Evolutionary conservation across 1,284 basidiomycete genomes (phyloP), one percentile per base, ranked within the genome.

Genomic region (Hypsizygus ulmarius): DNA sequence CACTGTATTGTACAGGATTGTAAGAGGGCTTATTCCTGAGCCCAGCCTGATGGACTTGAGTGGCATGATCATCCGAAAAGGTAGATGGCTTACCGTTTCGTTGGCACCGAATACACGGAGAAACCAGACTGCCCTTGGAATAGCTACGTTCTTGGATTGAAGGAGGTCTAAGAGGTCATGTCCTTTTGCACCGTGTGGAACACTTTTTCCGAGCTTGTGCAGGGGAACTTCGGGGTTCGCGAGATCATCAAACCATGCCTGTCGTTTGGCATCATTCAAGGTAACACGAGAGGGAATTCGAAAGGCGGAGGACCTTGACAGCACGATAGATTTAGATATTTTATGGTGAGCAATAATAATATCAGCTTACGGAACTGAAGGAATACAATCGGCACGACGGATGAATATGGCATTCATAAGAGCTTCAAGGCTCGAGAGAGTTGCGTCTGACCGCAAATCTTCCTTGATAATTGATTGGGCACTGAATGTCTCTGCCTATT

Each of bases 101-200:
- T 93, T 94, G 1, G 90, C 91, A n/a, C 96, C 97, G 45, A 96
- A 83, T 0, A 95, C 90, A 10, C 94, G 81, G 25, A 98, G 79
- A 64, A 97, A 94, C 97, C 97, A 99, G 2, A 97, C 78, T 0
- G 97, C 97, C 19, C 97, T 77, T 1, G 86, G 78, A 35, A 95
- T 81, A 1, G 90, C 86, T 27, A 99, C 92, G 39, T 86, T 80
- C 33, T 91, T 82, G 0, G 76, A 73, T 58, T 93, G 88, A 45
- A 99, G 76, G 54, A 95, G 77, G 53, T 97, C 94, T 43, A 99
- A 75, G 18, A 97, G 75, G 58, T 96, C 93, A 55, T 92, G 84
- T 2, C 93, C 94, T 63, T 93, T 93, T 32, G 90, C 90, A 0
- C 93, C 93, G 62, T 98, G 93, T 0, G 96, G 96, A 0, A 99